Percentiles rank a stretch among this genome's conserved stretches.
Conservation (phyloP, 495 filamentous ascomycete species). For the Filosporella fistucella region DNA sequence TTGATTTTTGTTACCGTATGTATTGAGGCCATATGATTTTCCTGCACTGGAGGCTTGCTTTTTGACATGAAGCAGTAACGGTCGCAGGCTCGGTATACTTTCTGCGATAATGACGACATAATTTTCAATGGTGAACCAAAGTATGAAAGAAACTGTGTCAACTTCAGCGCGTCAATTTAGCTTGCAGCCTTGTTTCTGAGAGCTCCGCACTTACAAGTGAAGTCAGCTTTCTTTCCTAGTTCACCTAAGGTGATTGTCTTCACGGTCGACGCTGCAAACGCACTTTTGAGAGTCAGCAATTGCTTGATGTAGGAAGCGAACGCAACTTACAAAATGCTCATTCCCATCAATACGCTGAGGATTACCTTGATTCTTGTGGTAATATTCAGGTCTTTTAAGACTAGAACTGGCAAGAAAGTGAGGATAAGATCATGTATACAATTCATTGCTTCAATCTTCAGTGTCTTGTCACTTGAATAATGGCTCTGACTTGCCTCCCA, state of each 20-base stretch:
- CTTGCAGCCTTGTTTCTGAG: background rate
- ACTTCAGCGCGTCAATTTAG: background rate
- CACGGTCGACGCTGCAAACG: conserved; percentile 8
- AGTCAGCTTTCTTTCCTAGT: conserved; percentile 5
- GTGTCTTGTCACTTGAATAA: background rate
- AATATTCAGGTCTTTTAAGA: conserved; percentile 12
- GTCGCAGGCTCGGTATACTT: conserved; percentile 7
- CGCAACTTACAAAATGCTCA: conserved; percentile 13
- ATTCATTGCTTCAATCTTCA: conserved; percentile 3
- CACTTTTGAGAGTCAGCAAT: conserved; percentile 4
- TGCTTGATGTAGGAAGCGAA: background rate
- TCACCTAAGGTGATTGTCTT: conserved; percentile 7
- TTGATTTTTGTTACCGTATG: background rate
- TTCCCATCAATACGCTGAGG: conserved; percentile 9
- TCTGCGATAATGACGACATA: conserved; percentile 14
- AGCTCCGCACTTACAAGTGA: conserved; percentile 3
- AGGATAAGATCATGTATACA: conserved; percentile 12
- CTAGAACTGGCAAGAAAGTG: conserved; percentile 3
- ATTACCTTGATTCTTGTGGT: conserved; percentile 4
- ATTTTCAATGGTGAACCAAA: conserved; percentile 24
- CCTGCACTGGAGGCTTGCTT: conserved; percentile 5
- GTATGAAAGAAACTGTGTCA: conserved; percentile 16
- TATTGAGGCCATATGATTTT: conserved; percentile 2
- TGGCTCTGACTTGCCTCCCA: background rate
- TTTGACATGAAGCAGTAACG: conserved; percentile 10